Conservation (phyloP, 2,329 filamentous ascomycete genomes). For the Hansfordia pulvinata region DNA sequence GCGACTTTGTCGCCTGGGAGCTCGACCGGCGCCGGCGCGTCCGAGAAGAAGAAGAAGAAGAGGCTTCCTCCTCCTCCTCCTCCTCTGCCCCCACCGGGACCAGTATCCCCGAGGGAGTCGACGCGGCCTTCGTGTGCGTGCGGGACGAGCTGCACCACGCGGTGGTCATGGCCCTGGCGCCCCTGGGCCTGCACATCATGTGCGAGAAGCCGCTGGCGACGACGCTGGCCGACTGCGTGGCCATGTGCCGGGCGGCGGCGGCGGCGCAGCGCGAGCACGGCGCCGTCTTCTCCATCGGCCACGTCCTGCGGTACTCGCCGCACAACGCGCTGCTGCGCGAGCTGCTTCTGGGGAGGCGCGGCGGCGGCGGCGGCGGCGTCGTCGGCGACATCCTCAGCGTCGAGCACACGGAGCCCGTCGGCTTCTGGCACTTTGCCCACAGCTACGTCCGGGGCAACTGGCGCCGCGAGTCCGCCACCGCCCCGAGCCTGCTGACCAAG, state of each 20-base stretch:
- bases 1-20: slow-evolving; percentile 65
- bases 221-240: slow-evolving; percentile 62
- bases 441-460: slow-evolving; percentile 90
- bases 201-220: slow-evolving; percentile 92
- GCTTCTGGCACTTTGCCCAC: slow-evolving; percentile 92
- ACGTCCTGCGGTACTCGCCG: slow-evolving; percentile 85
- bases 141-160: slow-evolving; percentile 81
- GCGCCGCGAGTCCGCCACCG: slow-evolving; percentile 67
- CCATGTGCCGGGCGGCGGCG: slow-evolving; percentile 49
- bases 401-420: slow-evolving; percentile 87
- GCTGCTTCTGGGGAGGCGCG: slow-evolving; percentile 45
- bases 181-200: slow-evolving; percentile 66
- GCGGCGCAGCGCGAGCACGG: slow-evolving; percentile 17
- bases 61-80: too few relatives aligned
- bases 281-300: slow-evolving; percentile 74
- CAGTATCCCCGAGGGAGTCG: slow-evolving; percentile 38
- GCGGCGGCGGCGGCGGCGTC: slow-evolving; percentile 27
- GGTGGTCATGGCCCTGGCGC: slow-evolving; percentile 61
- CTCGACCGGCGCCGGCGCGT: slow-evolving; percentile 39
- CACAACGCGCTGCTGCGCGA: slow-evolving; percentile 79
- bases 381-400: slow-evolving; percentile 79
- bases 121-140: slow-evolving; percentile 51
- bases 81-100: too few relatives aligned
- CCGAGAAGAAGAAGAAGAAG: not conserved
- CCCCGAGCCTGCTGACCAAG: slow-evolving; percentile 78